Percentiles rank a stretch among this genome's conserved stretches.
Evolutionary conservation across 2,329 filamentous ascomycete genomes (phyloP).

Genomic region (Penicillium palitans): DNA sequence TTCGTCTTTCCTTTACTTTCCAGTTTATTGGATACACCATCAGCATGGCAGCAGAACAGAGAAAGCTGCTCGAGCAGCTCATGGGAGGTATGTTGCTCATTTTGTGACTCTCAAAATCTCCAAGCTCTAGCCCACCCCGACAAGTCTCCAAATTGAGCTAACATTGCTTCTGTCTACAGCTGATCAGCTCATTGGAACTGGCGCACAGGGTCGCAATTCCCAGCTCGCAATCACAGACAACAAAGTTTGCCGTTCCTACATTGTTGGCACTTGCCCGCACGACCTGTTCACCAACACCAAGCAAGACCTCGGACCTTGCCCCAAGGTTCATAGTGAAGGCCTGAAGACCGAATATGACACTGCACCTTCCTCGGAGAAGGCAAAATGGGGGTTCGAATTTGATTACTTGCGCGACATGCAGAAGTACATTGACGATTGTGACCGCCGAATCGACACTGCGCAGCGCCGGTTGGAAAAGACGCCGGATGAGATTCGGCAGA

Average conservation of each 20-base stretch:
- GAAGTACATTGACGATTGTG: conserved; percentile 96
- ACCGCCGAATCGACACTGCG: conserved; percentile 85
- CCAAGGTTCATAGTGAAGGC: conserved; percentile 82
- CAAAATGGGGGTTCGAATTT: conserved; percentile 85
- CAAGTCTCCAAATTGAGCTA: conserved; percentile 23
- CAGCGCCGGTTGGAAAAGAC: conserved; percentile 94
- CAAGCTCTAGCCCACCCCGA: conserved; percentile 12
- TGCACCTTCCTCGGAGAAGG: conserved; percentile 68
- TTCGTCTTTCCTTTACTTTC: conserved; percentile 7
- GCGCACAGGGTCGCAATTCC: conserved; percentile 69
- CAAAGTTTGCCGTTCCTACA: conserved; percentile 92
- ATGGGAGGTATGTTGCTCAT: conserved; percentile 54
- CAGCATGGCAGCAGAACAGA: conserved; percentile 91
- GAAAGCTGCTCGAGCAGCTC: conserved; percentile 96
- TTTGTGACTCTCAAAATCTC: conserved; percentile 5
- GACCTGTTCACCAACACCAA: conserved; percentile 99
- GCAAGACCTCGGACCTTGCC: conserved; percentile 88
- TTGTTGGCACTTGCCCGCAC: conserved; percentile 92
- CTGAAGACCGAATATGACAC: conserved; percentile 86
- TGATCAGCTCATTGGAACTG: conserved; percentile 75
- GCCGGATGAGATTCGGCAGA: conserved; percentile 94
- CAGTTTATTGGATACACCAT: conserved; percentile 8
- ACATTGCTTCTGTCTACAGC: conserved; percentile 33
- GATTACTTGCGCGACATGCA: conserved; percentile 96
- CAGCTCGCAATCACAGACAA: conserved; percentile 86